Conservation (phyloP, 768 basidiomycete species). For the Suillus luteus region DNA sequence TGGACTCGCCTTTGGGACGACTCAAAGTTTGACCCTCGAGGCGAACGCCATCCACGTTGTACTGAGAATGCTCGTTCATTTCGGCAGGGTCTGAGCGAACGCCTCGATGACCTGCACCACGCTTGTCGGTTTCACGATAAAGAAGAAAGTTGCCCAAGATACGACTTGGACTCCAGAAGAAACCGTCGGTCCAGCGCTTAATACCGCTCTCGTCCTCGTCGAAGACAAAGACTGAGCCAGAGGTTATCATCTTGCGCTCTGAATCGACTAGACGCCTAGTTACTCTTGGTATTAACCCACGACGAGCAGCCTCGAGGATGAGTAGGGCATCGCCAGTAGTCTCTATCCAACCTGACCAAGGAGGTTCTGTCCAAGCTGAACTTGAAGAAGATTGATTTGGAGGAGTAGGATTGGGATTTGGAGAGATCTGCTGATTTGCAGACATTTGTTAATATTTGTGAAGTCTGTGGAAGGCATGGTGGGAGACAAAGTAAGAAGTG, state of each 20-base stretch:
- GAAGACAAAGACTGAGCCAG: slow-evolving; percentile 94
- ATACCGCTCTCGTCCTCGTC: slow-evolving; percentile 97
- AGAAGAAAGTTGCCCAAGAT: slow-evolving; percentile 95
- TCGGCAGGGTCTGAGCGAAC: slow-evolving; percentile 44
- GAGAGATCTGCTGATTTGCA: slow-evolving; percentile 33
- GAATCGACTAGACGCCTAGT: slow-evolving; percentile 90
- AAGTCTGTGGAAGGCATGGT: slow-evolving; percentile 19
- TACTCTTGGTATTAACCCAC: slow-evolving; percentile 89
- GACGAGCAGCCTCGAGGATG: slow-evolving; percentile 90
- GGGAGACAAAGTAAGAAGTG: slow-evolving; percentile 19
- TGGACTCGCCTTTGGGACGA: slow-evolving; percentile 59
- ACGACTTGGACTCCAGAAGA: slow-evolving; percentile 91
- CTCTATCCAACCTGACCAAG: slow-evolving; percentile 94
- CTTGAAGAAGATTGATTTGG: slow-evolving; percentile 37
- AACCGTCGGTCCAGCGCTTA: slow-evolving; percentile 98
- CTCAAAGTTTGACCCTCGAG: slow-evolving; percentile 53
- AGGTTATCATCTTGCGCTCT: slow-evolving; percentile 90
- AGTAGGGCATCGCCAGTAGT: slow-evolving; percentile 95
- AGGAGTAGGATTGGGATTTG: slow-evolving; percentile 19
- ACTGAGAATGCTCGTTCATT: slow-evolving; percentile 41
- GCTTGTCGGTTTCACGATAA: slow-evolving; percentile 92
- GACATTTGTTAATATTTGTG: slow-evolving; percentile 30
- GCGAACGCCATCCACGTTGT: slow-evolving; percentile 35
- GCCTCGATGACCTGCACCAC: slow-evolving; percentile 63
- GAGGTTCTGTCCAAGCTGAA: slow-evolving; percentile 79